Base-by-base conservation (phyloP, 2,329 filamentous ascomycete species). In the Arthrobotrys conoides region DNA sequence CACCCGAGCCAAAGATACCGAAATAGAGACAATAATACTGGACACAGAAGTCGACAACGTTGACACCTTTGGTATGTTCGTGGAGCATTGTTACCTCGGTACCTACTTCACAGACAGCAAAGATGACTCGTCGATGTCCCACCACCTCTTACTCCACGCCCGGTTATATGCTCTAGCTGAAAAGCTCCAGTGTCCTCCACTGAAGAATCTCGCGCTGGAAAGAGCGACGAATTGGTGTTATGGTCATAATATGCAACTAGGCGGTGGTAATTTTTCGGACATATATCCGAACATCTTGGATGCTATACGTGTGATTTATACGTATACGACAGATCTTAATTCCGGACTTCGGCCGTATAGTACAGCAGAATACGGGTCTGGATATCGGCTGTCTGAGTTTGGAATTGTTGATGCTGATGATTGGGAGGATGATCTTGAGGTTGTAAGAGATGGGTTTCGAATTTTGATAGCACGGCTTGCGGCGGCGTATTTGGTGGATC, bases 391-490 rank as follows among this genome's bases (percentile, higher is more conserved):
- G n/a, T n/a, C n/a, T n/a, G n/a, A n/a, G n/a, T n/a, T n/a, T n/a
- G n/a, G n/a, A n/a, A n/a, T n/a, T n/a, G n/a, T n/a, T n/a, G n/a
- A n/a, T n/a, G n/a, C 41, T 16, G 14, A 16, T 41, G 38, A 41
- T 41, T 10, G 44, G 12, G 12, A 27, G 9, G 38, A 36, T n/a
- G n/a, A n/a, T n/a, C n/a, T n/a, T n/a, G n/a, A n/a, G n/a, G n/a
- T n/a, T n/a, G n/a, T n/a, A 44, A 61, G 71, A 24, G 64, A 75
- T 20, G 1, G 51, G 38, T 75, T 75, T 48, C 63, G 63, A 10
- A 53, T 75, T 44, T 30, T 75, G 5, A n/a, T 75, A 14, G 71
- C 71, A 20, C 30, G 33, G 14, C 41, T 75, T 36, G 71, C 64
- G 3, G 71, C 71, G 16, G 30, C 27, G 24, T 49, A 68, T 48